Base-by-base conservation (phyloP, 1,139 yeast species). In the Geotrichum citri-aurantii region DNA sequence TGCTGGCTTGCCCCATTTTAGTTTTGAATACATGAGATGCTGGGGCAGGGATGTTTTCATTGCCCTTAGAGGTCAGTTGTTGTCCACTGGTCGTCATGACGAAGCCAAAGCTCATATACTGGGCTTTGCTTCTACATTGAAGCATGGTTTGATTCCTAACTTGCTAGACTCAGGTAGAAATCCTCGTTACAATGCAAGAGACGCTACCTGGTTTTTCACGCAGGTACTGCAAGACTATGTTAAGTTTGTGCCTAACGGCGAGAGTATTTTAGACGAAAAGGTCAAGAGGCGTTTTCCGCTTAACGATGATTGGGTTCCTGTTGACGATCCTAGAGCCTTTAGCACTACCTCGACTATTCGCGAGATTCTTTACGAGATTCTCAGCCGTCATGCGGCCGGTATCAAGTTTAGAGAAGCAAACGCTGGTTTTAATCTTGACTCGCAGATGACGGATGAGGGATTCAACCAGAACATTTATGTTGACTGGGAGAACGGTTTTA, bases 41-140 rank as follows among this genome's bases (percentile, higher is more conserved):
- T 93, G 99, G 99, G 99, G 99, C 33, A 81, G 99, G 69, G 99
- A 93, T 74, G 96, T 91, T 1, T 93, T 93, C 69, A 86, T 93
- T 59, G 81, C 97, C 0, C 79, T 88, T 59, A 78, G 97, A 64
- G 99, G 99, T 0, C 77, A 92, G 54, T 75, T 91, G 62, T 75
- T 92, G 48, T 85, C 87, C 1, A 81, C 97, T 0, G 95, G 87
- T 17, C 79, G 98, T 60, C 82, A 71, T 67, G 88, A 86, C 2
- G 93, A 86, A 59, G 98, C 98, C 1, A 85, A 79, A 66, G 73
- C 75, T 53, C 98, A 93, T 69, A 89, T 93, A 62, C 74, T 92
- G 57, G 89, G 86, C 6, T 93, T 91, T 78, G 98, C 95, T 0
- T 83, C 88, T 62, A 93, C 98, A 1, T 79, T 92, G 69, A 93